Percentiles rank a stretch among this genome's conserved stretches.
These are phyloP conservation scores for Ophiostoma himal-ulmi DNA, from an alignment of 2,329 filamentous ascomycete species.

Conservation along the genomic window DNA sequence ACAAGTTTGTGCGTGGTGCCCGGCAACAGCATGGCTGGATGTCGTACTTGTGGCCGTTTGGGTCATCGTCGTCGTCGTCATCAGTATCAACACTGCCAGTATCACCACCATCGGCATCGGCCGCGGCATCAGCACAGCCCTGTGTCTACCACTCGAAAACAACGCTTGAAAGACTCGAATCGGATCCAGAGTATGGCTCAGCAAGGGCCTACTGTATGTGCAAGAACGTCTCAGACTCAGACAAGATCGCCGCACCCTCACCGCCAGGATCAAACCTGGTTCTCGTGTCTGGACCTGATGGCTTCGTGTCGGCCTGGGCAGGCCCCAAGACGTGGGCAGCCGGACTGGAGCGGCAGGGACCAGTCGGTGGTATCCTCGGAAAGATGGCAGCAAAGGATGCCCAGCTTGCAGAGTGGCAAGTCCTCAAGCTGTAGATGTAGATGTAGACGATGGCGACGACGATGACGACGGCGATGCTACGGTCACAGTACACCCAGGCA, in stretches of 20 bases:
- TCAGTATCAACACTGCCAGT: background rate
- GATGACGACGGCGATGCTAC: background rate
- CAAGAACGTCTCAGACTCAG: slow-evolving; percentile 16
- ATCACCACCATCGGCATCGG: background rate
- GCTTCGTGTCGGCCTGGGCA: slow-evolving; percentile 75
- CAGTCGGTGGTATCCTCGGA: slow-evolving; percentile 62
- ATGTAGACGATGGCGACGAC: too few relatives aligned
- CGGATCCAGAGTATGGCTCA: slow-evolving; percentile 10
- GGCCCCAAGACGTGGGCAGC: slow-evolving; percentile 71
- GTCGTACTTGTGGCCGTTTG: background rate
- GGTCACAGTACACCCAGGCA: background rate
- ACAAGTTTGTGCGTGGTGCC: background rate
- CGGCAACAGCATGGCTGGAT: background rate
- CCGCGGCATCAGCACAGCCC: background rate
- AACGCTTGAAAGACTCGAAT: background rate
- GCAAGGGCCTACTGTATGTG: slow-evolving; percentile 26
- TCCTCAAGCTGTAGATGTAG: slow-evolving; percentile 44
- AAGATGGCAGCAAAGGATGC: slow-evolving; percentile 48
- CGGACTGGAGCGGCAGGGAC: slow-evolving; percentile 69
- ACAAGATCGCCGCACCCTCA: slow-evolving; percentile 22
- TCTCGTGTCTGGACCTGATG: slow-evolving; percentile 85
- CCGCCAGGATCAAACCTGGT: slow-evolving; percentile 52
- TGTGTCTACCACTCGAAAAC: slow-evolving; percentile 19
- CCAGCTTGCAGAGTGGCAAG: slow-evolving; percentile 42
- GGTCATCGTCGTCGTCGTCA: background rate